Percentiles rank a stretch among this genome's conserved stretches.
These are phyloP conservation scores for Vitis labrusca DNA, from an alignment of 164 flowering plant genomes.

Conservation along the genomic window DNA sequence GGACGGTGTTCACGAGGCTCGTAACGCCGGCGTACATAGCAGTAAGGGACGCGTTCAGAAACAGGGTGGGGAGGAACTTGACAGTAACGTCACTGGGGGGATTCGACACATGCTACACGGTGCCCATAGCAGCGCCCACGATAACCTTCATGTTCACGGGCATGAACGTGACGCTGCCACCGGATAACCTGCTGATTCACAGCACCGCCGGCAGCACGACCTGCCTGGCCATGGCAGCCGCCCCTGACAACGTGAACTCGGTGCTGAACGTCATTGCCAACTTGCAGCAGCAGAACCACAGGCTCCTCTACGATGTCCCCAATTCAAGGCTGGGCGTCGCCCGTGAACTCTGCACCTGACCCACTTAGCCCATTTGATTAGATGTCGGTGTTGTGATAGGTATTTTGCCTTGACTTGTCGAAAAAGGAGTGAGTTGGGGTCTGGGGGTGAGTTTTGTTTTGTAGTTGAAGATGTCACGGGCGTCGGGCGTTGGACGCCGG, in stretches of 20 bases:
- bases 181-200: constrained; percentile 66
- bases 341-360: constrained; percentile 61
- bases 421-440: no score
- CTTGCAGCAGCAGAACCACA: constrained; percentile 93
- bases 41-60: constrained; percentile 59
- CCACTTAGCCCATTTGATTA: no score
- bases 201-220: constrained; percentile 56
- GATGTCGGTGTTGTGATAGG: no score
- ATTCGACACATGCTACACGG: constrained; percentile 80
- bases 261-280: constrained; percentile 91
- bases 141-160: constrained; percentile 65
- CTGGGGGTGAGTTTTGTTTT: no score
- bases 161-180: constrained; percentile 69
- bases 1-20: constrained; percentile 55
- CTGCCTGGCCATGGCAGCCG: constrained; percentile 81
- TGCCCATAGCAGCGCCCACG: constrained; percentile 50
- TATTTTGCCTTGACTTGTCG: no score
- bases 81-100: constrained; percentile 64
- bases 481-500: no score
- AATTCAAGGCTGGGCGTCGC: constrained; percentile 80
- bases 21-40: constrained; percentile 63
- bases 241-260: constrained; percentile 74
- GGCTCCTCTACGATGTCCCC: constrained; percentile 71
- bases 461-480: no score
- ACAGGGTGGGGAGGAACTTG: constrained; percentile 33